Base-by-base conservation (phyloP, 1,139 yeast species). In the Spathaspora sp. region DNA sequence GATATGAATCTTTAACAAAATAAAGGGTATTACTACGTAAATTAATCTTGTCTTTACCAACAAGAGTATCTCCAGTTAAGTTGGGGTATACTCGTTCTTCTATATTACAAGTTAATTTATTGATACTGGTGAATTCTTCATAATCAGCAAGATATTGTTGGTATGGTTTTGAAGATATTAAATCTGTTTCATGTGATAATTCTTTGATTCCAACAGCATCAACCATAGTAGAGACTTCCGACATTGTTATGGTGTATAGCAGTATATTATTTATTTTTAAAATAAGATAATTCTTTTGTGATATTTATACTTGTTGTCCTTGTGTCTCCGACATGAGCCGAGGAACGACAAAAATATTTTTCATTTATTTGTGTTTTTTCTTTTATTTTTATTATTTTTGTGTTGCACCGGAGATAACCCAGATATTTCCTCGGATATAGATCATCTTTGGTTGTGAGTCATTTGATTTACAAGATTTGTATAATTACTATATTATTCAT, bases 1-100 rank as follows among this genome's bases (percentile, higher is more conserved):
- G 34, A 66, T 57, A 51, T 61, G 57, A 53, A 43, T 67, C 68
- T 42, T 70, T 69, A 9, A 72, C 59, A 39, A 70, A 62, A 49
- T 66, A 73, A 25, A 67, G 55, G n/a, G 74, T 60, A n/a, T 61
- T 55, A 1, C 74, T 64, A 46, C 78, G 56, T 50, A 57, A 68
- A 36, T 60, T 58, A 29, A 74, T 72, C 51, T 69, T 72, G 36
- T 64, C 68, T 2, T 57, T 56, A 1, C 78, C 78, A 4, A 49
- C 51, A 40, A 73, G 57, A 1, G 75, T 71, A 17, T 57, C 51
- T 1, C 76, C 75, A 0, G 78, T 73, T 36, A 74, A 59, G 43
- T 61, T 65, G 0, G 77, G 74, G 20, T 27, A 42, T n/a, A 51
- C 15, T 10, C 45, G 36, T 29, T 51, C 55, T n/a, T 39, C 37